Evolutionary conservation across 495 filamentous ascomycete genomes (phyloP).

Genomic region (Hamigera avellanea): DNA sequence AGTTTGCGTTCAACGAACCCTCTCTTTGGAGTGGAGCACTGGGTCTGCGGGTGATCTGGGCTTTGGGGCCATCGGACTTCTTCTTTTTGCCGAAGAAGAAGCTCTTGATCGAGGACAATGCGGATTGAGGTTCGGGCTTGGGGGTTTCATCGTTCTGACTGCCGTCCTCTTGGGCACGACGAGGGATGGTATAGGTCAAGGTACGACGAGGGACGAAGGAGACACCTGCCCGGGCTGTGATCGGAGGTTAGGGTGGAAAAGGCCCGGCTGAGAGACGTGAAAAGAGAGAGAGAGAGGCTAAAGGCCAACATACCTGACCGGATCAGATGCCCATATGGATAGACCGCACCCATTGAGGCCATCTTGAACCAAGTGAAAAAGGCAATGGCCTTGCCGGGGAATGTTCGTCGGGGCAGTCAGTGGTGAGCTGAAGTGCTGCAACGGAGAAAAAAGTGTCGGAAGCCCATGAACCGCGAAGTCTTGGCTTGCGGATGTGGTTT

Average conservation of each 20-base stretch:
- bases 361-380: constrained; percentile 5
- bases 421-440: not conserved
- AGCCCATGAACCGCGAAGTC: too few species aligned
- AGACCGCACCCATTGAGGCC: constrained; percentile 29
- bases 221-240: constrained; percentile 26
- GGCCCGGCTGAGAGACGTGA: constrained; percentile 2
- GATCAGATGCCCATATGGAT: constrained; percentile 29
- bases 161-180: constrained; percentile 19
- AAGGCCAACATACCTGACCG: constrained; percentile 19
- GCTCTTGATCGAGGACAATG: constrained; percentile 27
- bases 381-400: constrained; percentile 2
- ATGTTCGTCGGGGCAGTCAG: not conserved
- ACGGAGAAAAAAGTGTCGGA: constrained; percentile 21
- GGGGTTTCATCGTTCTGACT: constrained; percentile 9
- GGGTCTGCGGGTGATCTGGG: constrained; percentile 18
- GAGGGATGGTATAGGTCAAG: constrained; percentile 22
- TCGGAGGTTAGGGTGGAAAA: not conserved
- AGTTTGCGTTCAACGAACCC: constrained; percentile 24
- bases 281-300: constrained; percentile 1
- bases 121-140: constrained; percentile 8
- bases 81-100: constrained; percentile 19
- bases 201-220: constrained; percentile 30
- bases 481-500: constrained; percentile 15
- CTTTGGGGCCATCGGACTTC: constrained; percentile 11
- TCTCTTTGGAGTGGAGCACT: constrained; percentile 21